Percentiles rank a stretch among this genome's conserved stretches.
Conservation (phyloP, 305 asterid genomes). For the Solanum chacoense region DNA sequence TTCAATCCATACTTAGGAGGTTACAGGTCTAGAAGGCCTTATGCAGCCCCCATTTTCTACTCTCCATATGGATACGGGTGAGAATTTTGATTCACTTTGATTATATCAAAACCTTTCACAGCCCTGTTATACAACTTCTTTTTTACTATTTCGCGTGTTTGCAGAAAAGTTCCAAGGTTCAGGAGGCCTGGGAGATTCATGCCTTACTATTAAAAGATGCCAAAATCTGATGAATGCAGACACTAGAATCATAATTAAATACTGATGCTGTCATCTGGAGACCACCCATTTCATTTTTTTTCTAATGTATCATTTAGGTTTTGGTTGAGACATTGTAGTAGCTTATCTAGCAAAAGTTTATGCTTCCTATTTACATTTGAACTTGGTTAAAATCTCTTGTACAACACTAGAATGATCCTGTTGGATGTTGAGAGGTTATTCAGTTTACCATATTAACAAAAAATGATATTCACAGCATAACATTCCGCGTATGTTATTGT, state of each 20-base stretch:
- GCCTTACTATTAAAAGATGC: conserved; percentile 34
- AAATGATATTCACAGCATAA: background rate
- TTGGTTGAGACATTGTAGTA: background rate
- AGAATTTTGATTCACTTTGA: background rate
- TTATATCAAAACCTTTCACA: background rate
- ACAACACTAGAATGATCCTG: background rate
- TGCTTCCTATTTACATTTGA: background rate
- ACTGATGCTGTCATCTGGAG: background rate
- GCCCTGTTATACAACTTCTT: background rate
- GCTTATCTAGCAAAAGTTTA: background rate
- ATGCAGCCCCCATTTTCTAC: background rate
- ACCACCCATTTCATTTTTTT: background rate
- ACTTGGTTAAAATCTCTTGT: background rate
- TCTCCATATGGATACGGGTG: conserved; percentile 12
- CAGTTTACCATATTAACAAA: background rate
- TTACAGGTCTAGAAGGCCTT: background rate
- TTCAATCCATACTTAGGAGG: background rate
- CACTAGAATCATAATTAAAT: background rate
- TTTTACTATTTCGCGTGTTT: background rate
- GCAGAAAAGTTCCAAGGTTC: conserved; percentile 56
- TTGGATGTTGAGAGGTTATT: background rate
- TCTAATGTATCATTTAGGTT: background rate
- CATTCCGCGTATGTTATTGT: background rate
- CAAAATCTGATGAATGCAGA: background rate
- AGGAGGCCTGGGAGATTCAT: conserved; percentile 48